Base-by-base conservation (phyloP, 2,329 filamentous ascomycete genomes). In the Monosporascus ibericus region DNA sequence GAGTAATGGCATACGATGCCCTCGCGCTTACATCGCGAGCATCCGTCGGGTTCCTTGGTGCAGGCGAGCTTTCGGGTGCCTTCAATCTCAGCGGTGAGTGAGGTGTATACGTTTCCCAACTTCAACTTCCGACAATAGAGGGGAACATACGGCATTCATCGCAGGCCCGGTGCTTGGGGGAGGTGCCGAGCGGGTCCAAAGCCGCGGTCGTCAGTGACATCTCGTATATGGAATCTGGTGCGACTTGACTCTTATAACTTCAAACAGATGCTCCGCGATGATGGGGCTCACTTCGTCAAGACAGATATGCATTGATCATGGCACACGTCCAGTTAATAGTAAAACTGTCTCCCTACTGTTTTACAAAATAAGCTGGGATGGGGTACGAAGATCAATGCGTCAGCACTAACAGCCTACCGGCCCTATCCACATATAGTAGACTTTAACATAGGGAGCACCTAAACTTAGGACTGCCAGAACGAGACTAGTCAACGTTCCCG, bases 61-160 rank as follows among this genome's bases (percentile, higher is more conserved):
- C 84, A 87, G 46, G 82, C 82, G 47, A 86, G 76, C 63, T 87
- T 87, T 49, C 83, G 77, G 24, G 73, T 71, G 60, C 84, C 83
- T 86, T 46, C 14, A 27, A 17, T 46, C n/a, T 15, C n/a, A 27
- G 17, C 30, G 24, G 42, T 27, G 24, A 46, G 42, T 9, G 42
- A 30, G 25, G 24, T 5, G 42, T 6, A 54, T 25, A 14, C 2
- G 1, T 17, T 17, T 30, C 18, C 27, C 46, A n/a, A 53, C 37
- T 37, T 51, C 50, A 54, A 52, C 67, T 63, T 66, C 65, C 2
- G 40, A 37, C 48, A 27, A 9, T 34, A 49, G 24, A n/a, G 18
- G 40, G 49, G 48, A 39, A 75, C 81, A 68, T 75, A 86, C 84
- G 77, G 68, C 84, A 87, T 66, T 85, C 82, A 66, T 87, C 84